Conservation (phyloP, 352 stramenopile species). For the Globisporangium perplexum region DNA sequence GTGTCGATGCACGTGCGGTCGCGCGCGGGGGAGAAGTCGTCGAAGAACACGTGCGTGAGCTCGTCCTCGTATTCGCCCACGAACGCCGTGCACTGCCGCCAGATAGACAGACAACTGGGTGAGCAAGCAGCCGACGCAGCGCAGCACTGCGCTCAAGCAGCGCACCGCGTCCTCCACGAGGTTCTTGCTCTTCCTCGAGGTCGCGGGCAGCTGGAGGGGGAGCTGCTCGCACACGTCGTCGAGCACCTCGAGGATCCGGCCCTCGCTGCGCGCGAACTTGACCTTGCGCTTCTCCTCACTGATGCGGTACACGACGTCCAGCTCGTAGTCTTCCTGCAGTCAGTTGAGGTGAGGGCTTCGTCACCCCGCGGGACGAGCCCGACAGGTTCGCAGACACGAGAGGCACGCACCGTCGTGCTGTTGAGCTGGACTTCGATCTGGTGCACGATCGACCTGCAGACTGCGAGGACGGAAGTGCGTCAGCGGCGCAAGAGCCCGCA, state of each 20-base stretch:
- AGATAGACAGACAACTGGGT: not conserved
- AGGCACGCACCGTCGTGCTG: conserved; percentile 39
- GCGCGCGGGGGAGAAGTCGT: conserved; percentile 63
- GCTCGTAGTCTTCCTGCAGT: conserved; percentile 65
- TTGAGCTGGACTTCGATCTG: conserved; percentile 81
- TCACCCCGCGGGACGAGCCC: too few relatives aligned
- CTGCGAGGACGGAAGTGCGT: conserved; percentile 16
- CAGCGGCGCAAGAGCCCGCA: not conserved
- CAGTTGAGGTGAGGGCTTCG: too few relatives aligned
- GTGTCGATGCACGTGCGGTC: conserved; percentile 44
- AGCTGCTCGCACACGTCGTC: conserved; percentile 61
- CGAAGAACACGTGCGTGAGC: conserved; percentile 70
- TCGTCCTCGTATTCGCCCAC: conserved; percentile 77
- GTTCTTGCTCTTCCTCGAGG: conserved; percentile 45
- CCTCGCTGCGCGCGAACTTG: conserved; percentile 78
- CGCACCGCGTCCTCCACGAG: conserved; percentile 56
- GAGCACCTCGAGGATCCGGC: conserved; percentile 79
- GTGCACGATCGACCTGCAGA: conserved; percentile 79
- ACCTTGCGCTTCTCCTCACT: conserved; percentile 86
- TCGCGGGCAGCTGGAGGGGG: conserved; percentile 27
- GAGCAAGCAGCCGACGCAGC: not conserved
- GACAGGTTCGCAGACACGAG: too few relatives aligned
- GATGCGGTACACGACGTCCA: conserved; percentile 82
- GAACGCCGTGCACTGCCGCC: conserved; percentile 62
- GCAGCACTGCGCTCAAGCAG: not conserved